Evolutionary conservation across 1,284 basidiomycete species (phyloP).

Genomic region (Sanguinoderma infundibulare): DNA sequence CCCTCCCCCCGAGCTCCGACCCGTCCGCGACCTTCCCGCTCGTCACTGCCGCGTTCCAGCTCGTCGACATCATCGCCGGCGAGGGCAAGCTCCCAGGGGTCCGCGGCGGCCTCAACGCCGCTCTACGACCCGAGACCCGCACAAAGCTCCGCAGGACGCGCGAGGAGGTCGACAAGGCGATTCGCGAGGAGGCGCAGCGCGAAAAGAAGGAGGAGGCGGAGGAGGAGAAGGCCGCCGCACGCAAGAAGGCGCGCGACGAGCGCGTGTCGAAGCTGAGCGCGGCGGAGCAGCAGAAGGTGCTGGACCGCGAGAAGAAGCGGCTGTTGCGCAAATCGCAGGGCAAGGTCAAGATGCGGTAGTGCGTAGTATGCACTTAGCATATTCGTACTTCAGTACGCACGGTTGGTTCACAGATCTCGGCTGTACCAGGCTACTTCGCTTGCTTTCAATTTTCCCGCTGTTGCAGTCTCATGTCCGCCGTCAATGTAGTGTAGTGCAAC

Average conservation of each 20-base stretch:
- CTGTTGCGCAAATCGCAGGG: conserved; percentile 69
- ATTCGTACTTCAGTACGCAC: too few relatives aligned
- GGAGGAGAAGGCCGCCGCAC: conserved; percentile 73
- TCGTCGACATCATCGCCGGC: conserved; percentile 69
- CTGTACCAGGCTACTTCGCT: neutral
- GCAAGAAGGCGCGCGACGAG: conserved; percentile 79
- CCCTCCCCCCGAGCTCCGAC: conserved; percentile 55
- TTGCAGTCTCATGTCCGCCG: neutral
- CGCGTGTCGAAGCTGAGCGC: conserved; percentile 66
- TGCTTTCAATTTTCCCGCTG: neutral
- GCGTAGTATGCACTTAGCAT: neutral
- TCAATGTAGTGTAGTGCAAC: conserved; percentile 6
- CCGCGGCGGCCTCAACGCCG: conserved; percentile 30
- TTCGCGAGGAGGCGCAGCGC: conserved; percentile 70
- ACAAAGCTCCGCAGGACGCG: conserved; percentile 74
- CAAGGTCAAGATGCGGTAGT: conserved; percentile 55
- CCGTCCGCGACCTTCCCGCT: conserved; percentile 59
- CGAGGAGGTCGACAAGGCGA: conserved; percentile 68
- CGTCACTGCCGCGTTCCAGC: conserved; percentile 69
- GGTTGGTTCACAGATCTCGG: too few relatives aligned
- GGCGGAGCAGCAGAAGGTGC: conserved; percentile 83
- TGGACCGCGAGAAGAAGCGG: conserved; percentile 80
- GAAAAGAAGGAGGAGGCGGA: conserved; percentile 76
- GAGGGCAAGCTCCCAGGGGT: conserved; percentile 42
- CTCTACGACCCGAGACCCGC: conserved; percentile 80